Base-by-base conservation (phyloP, 139 green algal genomes). In the Ettlia oleoabundans region DNA sequence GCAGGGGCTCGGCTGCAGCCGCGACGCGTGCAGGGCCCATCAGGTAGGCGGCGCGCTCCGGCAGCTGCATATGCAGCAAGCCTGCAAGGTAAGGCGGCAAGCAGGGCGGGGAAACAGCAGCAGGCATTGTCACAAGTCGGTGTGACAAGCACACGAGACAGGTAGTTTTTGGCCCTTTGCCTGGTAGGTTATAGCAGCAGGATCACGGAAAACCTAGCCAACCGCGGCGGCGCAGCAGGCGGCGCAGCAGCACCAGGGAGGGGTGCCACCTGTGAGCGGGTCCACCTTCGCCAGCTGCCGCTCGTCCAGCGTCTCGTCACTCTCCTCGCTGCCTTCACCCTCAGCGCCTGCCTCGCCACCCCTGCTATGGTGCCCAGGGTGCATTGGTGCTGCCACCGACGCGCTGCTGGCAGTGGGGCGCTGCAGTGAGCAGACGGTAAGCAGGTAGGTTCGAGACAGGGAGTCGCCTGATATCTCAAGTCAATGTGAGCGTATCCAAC, bases 51-150 rank as follows among this genome's bases (percentile, higher is more conserved):
- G 78, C 51, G 1, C 89, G 64, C 70, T 88, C 80, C 47, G 91
- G 75, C 28, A 91, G 82, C 35, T 89, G 72, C 88, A 91, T 95
- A 38, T 93, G 90, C 67, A 94, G 47, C 64, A 93, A 83, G 5
- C 92, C 92, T 63, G 84, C 83, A 24, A 22, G 3, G 3, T 3
- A 30, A 28, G 40, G 3, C 9, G 13, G 9, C n/a, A 30, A 52
- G 37, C 37, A 73, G 37, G 66, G 10, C 22, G 13, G 15, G 47
- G 47, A 10, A 58, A 15, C 47, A 58, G 47, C 47, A 58, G 47
- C 13, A 58, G 47, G 13, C 47, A 58, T 10, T 58, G 47, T 58
- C 47, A n/a, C n/a, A n/a, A n/a, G n/a, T n/a, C n/a, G n/a, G n/a
- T n/a, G n/a, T n/a, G n/a, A n/a, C n/a, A n/a, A n/a, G n/a, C n/a